Conservation (phyloP, 495 filamentous ascomycete species). For the Penicillium salamii region DNA sequence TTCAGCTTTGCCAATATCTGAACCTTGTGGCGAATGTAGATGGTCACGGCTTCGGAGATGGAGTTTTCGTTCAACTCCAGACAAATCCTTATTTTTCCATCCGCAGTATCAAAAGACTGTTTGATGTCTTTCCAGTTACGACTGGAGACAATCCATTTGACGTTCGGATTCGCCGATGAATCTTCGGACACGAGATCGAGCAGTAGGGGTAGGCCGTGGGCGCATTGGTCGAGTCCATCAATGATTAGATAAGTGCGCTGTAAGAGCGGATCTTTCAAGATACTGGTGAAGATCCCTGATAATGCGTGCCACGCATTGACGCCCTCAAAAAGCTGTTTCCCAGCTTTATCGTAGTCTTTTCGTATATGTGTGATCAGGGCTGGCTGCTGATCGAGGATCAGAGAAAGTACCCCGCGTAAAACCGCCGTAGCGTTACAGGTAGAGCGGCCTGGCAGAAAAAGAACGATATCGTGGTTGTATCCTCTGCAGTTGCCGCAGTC, state of each 20-base stretch:
- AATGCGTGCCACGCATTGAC: slow-evolving; percentile 32
- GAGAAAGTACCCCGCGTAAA: too few relatives aligned
- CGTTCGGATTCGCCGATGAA: background rate
- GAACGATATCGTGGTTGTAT: slow-evolving; percentile 28
- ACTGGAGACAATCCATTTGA: slow-evolving; percentile 34
- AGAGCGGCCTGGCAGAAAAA: slow-evolving; percentile 51
- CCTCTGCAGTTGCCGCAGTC: background rate
- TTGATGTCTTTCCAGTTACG: slow-evolving; percentile 24
- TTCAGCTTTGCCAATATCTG: slow-evolving; percentile 9
- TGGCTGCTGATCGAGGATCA: slow-evolving; percentile 30
- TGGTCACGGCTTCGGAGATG: slow-evolving; percentile 18
- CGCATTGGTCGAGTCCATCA: slow-evolving; percentile 51
- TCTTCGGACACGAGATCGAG: slow-evolving; percentile 27
- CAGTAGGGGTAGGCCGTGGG: slow-evolving; percentile 20
- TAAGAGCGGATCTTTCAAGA: slow-evolving; percentile 31
- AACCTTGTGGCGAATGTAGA: slow-evolving; percentile 35
- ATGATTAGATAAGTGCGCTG: slow-evolving; percentile 35
- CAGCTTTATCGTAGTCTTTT: background rate
- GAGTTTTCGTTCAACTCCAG: slow-evolving; percentile 25
- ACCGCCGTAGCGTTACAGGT: too few relatives aligned
- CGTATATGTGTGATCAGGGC: slow-evolving; percentile 31
- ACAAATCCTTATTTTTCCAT: background rate
- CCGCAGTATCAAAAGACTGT: background rate
- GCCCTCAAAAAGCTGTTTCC: slow-evolving; percentile 31
- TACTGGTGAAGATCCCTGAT: slow-evolving; percentile 27